Evolutionary conservation across 768 basidiomycete genomes (phyloP), one percentile per base, ranked within the genome.

Genomic region (Chalciporus pseudorubinellus): DNA sequence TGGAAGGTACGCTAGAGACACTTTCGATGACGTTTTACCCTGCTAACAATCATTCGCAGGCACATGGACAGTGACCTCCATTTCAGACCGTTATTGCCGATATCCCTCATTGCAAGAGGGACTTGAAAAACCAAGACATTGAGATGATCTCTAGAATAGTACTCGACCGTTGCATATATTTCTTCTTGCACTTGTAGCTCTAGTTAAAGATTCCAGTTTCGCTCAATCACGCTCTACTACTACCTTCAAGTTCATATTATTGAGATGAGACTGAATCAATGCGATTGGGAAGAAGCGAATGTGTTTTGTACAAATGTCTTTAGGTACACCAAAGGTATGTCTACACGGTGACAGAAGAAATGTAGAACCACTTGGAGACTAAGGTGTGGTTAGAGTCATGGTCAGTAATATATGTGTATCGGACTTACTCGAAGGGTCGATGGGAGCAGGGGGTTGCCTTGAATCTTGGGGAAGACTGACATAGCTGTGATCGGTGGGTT

Each of bases 331-430:
- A 29, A 10, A 19, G 9, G 47, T 16, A 31, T 8, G 9, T 48
- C 55, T 76, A 92, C 53, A 92, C 87, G 57, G 87, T 86, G 28
- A 89, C 89, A 29, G 91, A 92, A 19, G 92, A 90, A 63, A 94
- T 94, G 73, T 92, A 90, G 83, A 93, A 93, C 91, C 90, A 92
- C 67, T 92, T 92, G 58, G 84, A 90, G 60, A 92, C 90, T 91
- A 57, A 20, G 20, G 53, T 34, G 2, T 7, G 33, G 12, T 69
- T 31, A 65, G 53, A 26, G 16, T 39, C 18, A 28, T 18, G n/a
- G 1, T 26, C 14, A 10, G 21, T 8, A 36, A 5, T 26, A 6
- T 7, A 28, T 42, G 16, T 18, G 49, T 18, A 16, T 43, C 10
- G 44, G 43, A 72, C 85, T 69, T 64, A 94, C 94, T 86, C 49